phyloP scores from a whole-genome alignment of 2,329 filamentous ascomycete species.

The Colletotrichum phormii region DNA sequence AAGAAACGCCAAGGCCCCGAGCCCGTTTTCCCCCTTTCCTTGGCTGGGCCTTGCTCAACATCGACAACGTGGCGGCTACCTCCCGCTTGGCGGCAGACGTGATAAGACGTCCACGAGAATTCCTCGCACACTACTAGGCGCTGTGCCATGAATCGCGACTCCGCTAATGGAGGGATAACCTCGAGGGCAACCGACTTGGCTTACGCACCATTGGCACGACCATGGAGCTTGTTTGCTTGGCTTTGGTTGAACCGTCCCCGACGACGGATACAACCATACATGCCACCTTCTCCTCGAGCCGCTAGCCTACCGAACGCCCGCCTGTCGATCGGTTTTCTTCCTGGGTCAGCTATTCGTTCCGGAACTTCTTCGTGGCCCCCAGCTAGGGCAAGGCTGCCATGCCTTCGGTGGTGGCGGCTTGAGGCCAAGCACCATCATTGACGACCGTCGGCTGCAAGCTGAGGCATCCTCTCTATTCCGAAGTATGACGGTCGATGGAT shows the following conservation, averaged over 20 bases:
- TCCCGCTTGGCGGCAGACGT: constrained; percentile 20
- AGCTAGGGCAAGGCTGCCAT: not conserved
- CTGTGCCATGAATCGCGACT: constrained; percentile 9
- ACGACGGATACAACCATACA: not conserved
- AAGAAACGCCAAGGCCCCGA: constrained; percentile 33
- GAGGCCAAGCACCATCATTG: not conserved
- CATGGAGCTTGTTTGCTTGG: constrained; percentile 4
- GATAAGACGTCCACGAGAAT: constrained; percentile 8
- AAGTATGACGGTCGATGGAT: not conserved
- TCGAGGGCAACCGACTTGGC: constrained; percentile 13
- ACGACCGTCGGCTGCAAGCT: not conserved
- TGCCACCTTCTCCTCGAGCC: not conserved
- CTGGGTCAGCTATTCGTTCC: constrained; percentile 7
- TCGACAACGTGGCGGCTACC: constrained; percentile 9
- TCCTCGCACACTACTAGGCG: not conserved
- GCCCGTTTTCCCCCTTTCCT: constrained; percentile 4
- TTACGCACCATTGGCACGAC: constrained; percentile 14
- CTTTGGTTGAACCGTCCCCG: constrained; percentile 5
- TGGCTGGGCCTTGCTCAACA: not conserved
- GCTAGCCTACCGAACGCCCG: not conserved
- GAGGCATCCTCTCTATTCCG: not conserved
- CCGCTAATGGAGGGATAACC: not conserved
- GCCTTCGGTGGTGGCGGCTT: not conserved
- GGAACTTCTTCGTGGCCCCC: constrained; percentile 24
- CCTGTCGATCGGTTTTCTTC: constrained; percentile 13